Conservation (phyloP, 805 yeast species). For the Metschnikowia noctiluminum region DNA sequence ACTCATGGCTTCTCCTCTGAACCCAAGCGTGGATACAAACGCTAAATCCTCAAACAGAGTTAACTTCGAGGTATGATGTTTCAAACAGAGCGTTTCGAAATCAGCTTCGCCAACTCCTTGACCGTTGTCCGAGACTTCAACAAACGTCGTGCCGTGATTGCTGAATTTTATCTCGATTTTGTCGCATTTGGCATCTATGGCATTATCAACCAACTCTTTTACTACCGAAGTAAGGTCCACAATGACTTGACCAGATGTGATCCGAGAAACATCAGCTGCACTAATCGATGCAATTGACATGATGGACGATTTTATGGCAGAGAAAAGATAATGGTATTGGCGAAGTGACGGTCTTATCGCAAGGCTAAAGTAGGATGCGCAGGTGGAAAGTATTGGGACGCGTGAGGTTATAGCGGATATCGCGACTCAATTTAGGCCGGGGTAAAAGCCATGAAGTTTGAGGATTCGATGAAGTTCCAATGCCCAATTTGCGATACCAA, state of each 20-base stretch:
- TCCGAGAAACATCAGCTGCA: slow-evolving; percentile 57
- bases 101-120: slow-evolving; percentile 55
- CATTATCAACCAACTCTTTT: slow-evolving; percentile 84
- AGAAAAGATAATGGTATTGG: too few relatives aligned
- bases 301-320: too few relatives aligned
- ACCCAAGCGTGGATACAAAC: slow-evolving; percentile 57
- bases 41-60: slow-evolving; percentile 51
- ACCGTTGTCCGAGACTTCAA: slow-evolving; percentile 72
- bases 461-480: too few relatives aligned
- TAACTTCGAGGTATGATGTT: slow-evolving; percentile 69
- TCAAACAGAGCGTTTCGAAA: slow-evolving; percentile 51
- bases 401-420: too few relatives aligned
- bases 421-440: too few relatives aligned
- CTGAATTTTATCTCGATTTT: slow-evolving; percentile 64
- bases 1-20: slow-evolving; percentile 79
- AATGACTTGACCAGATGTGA: slow-evolving; percentile 93
- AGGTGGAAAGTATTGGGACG: too few relatives aligned
- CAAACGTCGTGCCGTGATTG: slow-evolving; percentile 68
- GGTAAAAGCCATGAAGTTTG: too few relatives aligned
- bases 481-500: too few relatives aligned
- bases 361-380: too few relatives aligned
- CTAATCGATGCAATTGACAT: slow-evolving; percentile 26
- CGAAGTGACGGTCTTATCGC: too few relatives aligned
- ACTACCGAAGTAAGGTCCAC: slow-evolving; percentile 71
- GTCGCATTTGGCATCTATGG: slow-evolving; percentile 74